phyloP scores from a whole-genome alignment of 306 rosid genomes.

The Cucumis melo region DNA sequence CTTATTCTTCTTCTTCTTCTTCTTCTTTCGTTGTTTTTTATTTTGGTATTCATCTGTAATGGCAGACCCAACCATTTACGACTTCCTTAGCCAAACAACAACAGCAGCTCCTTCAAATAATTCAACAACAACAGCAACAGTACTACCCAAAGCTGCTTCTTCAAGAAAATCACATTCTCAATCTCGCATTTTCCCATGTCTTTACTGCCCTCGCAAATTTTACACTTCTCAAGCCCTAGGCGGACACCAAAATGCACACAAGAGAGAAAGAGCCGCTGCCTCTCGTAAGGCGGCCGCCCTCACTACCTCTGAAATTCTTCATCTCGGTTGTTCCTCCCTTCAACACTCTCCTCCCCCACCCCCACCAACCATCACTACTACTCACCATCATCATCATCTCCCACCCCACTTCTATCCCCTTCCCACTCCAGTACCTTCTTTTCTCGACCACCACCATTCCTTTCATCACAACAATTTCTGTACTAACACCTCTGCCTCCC shows the following conservation, averaged over 20 bases:
- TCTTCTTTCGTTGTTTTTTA: too few relatives aligned
- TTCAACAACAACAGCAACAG: too few relatives aligned
- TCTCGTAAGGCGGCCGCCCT: background rate
- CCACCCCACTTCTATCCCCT: background rate
- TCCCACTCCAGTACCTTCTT: background rate
- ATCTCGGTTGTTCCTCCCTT: background rate
- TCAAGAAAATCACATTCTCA: background rate
- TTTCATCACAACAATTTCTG: background rate
- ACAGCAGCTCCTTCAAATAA: background rate
- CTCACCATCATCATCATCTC: background rate
- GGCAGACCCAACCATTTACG: slow-evolving; percentile 9
- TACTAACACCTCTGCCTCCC: background rate
- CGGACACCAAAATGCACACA: slow-evolving; percentile 95
- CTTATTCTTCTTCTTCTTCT: too few relatives aligned
- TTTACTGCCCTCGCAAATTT: slow-evolving; percentile 58
- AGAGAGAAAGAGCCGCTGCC: slow-evolving; percentile 70
- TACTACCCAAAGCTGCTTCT: background rate
- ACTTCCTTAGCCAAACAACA: background rate
- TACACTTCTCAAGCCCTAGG: slow-evolving; percentile 86
- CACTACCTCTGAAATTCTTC: background rate
- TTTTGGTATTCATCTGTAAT: background rate
- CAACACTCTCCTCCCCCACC: background rate
- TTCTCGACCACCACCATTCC: background rate
- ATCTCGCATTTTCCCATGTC: slow-evolving; percentile 3
- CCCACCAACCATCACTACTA: too few relatives aligned